Base-by-base conservation (phyloP, 2,329 filamentous ascomycete species). In the Dothidotthia symphoricarpi region DNA sequence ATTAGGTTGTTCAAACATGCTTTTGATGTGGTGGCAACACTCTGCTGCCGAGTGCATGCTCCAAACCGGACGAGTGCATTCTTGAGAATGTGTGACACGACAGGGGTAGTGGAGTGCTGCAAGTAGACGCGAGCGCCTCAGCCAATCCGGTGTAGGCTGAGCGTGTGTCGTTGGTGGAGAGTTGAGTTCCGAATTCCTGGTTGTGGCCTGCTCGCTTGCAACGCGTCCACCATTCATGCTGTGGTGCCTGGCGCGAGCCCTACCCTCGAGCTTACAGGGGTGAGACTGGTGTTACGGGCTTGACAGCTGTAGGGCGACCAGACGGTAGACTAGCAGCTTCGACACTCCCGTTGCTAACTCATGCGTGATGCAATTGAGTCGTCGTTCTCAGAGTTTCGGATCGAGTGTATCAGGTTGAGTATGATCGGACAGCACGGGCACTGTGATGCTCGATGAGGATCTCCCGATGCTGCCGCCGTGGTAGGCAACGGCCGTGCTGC, bases 251-350 rank as follows among this genome's bases (percentile, higher is more conserved):
- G 55, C 54, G 53, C 47, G 39, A 53, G 56, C 48, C 44, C 47
- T 43, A 47, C 42, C 33, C 45, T 49, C 45, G 39, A 39, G 24
- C 28, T 39, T 33, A 43, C 56, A 60, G 42, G 57, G 56, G 52
- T 44, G 35, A 39, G 34, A 45, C 42, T 41, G 42, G 52, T 48
- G 45, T 38, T 39, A 45, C 47, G 34, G 47, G 41, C 44, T 49
- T 57, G 55, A 57, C 53, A 61, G 49, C 47, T 47, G 53, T 55
- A 60, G 52, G 59, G 56, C 59, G 57, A 61, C 41, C 50, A 58
- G 59, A 57, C 31, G 41, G 16, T 31, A 41, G 45, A 22, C 50
- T 52, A 36, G 41, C 36, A 42, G n/a, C 27, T 24, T 49, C 34
- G 28, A 43, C 9, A 9, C 5, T 27, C 31, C 25, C 36, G 43